A percentile compares a stretch with the other conserved stretches of the same genome.
Conservation (phyloP, 139 green algal species). For the Deuterostichococcus epilithicus region DNA sequence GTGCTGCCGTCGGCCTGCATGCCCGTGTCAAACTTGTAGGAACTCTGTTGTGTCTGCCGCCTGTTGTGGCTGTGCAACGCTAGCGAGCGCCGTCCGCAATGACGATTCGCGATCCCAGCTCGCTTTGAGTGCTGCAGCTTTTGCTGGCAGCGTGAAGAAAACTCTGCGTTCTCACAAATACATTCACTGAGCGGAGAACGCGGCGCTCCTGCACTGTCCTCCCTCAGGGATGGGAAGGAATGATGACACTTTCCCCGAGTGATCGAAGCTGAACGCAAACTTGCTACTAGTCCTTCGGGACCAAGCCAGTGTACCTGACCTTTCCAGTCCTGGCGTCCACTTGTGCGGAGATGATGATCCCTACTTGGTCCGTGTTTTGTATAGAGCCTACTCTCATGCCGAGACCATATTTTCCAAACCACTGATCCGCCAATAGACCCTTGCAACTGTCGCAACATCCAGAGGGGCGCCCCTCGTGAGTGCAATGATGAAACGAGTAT, state of each 20-base stretch:
- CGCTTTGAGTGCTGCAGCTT: constrained; percentile 21
- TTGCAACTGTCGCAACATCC: neutral
- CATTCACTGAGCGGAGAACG: constrained; percentile 15
- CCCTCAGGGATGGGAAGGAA: no score
- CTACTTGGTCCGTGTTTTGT: constrained; percentile 77
- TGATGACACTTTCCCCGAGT: constrained; percentile 49
- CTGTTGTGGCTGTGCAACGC: neutral
- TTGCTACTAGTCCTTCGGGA: neutral
- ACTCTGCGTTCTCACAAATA: constrained; percentile 24
- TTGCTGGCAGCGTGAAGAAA: constrained; percentile 22
- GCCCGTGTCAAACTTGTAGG: neutral
- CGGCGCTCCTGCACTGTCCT: no score
- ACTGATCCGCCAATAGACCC: constrained; percentile 18
- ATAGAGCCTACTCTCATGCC: constrained; percentile 53
- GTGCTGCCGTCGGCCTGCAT: neutral
- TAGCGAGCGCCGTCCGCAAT: neutral
- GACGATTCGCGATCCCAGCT: constrained; percentile 32
- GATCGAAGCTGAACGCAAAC: constrained; percentile 40
- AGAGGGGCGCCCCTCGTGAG: neutral
- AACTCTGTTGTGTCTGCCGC: neutral
- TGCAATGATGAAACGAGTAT: constrained; percentile 58
- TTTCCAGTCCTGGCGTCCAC: neutral
- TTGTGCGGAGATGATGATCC: constrained; percentile 46
- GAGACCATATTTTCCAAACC: constrained; percentile 31
- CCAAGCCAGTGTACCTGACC: neutral